Evolutionary conservation across 495 filamentous ascomycete genomes (phyloP).

Genomic region (Staphylotrichum tortipilum): DNA sequence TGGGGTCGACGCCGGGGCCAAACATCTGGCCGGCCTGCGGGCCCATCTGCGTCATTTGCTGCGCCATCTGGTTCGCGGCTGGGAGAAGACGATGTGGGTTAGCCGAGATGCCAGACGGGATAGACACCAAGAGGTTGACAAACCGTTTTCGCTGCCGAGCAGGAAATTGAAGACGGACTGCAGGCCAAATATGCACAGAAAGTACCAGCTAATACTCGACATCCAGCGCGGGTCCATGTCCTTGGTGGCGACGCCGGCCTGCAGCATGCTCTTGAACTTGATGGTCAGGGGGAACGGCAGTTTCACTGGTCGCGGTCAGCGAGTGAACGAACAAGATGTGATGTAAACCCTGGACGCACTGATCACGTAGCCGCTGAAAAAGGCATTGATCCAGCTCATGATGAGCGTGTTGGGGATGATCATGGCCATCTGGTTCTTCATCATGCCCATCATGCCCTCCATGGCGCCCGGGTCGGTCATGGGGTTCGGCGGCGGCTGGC

Average conservation of each 20-base stretch:
- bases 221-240: constrained; percentile 98
- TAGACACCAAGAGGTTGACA: constrained; percentile 20
- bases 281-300: constrained; percentile 96
- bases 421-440: constrained; percentile 99
- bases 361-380: constrained; percentile 96
- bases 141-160: constrained; percentile 90
- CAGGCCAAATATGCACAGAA: constrained; percentile 89
- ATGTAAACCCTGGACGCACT: constrained; percentile 45
- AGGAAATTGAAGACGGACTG: constrained; percentile 98
- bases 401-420: constrained; percentile 98
- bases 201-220: constrained; percentile 97
- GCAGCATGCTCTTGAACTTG: constrained; percentile 98
- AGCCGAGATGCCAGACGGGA: neutral
- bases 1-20: constrained; percentile 86
- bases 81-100: no score
- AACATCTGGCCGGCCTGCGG: constrained; percentile 63
- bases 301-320: constrained; percentile 53
- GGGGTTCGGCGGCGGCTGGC: constrained; percentile 84
- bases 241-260: constrained; percentile 88
- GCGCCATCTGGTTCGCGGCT: constrained; percentile 92
- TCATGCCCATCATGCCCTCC: constrained; percentile 99
- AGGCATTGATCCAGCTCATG: constrained; percentile 99
- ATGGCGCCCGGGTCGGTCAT: constrained; percentile 96
- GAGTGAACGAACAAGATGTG: no score
- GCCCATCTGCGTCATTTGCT: constrained; percentile 82